A percentile compares a stretch with the other conserved stretches of the same genome.
Evolutionary conservation across 192 early-diverging fungal genomes (phyloP).

Genomic region (Rhizoclosmatium globosum): DNA sequence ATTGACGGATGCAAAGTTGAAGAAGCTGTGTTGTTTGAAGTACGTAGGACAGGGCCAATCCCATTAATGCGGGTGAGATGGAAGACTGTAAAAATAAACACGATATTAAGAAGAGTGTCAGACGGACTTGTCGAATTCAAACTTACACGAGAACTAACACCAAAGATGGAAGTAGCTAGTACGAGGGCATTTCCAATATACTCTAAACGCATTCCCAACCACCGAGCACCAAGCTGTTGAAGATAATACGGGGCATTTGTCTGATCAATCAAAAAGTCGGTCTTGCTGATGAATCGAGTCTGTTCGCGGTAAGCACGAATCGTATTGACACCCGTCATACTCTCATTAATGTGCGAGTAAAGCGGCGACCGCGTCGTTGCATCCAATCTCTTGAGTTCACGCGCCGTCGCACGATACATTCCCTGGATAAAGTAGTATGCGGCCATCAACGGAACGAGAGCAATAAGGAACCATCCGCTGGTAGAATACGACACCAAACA

Average conservation of each 20-base stretch:
- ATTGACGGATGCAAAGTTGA: slow-evolving; percentile 40
- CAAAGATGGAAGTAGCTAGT: slow-evolving; percentile 75
- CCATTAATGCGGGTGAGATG: slow-evolving; percentile 38
- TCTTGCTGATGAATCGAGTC: slow-evolving; percentile 73
- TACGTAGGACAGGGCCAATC: slow-evolving; percentile 37
- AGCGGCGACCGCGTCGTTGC: slow-evolving; percentile 64
- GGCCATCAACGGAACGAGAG: slow-evolving; percentile 34
- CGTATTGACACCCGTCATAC: slow-evolving; percentile 79
- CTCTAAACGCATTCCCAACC: slow-evolving; percentile 46
- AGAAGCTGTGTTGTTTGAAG: slow-evolving; percentile 42
- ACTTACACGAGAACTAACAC: slow-evolving; percentile 55
- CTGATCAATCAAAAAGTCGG: slow-evolving; percentile 70
- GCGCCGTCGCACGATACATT: slow-evolving; percentile 41
- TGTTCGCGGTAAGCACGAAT: slow-evolving; percentile 84
- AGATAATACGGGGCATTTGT: slow-evolving; percentile 86
- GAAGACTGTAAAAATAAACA: slow-evolving; percentile 7
- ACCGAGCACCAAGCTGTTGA: slow-evolving; percentile 50
- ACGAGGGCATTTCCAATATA: slow-evolving; percentile 65
- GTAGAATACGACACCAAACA: slow-evolving; percentile 37
- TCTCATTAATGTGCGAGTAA: slow-evolving; percentile 79
- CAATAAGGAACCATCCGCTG: slow-evolving; percentile 37
- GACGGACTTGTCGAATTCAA: not conserved
- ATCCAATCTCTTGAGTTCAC: slow-evolving; percentile 51
- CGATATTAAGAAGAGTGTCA: slow-evolving; percentile 15
- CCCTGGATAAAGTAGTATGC: slow-evolving; percentile 47